phyloP scores from a whole-genome alignment of 345 rosid genomes.

The Trapa incisa region DNA sequence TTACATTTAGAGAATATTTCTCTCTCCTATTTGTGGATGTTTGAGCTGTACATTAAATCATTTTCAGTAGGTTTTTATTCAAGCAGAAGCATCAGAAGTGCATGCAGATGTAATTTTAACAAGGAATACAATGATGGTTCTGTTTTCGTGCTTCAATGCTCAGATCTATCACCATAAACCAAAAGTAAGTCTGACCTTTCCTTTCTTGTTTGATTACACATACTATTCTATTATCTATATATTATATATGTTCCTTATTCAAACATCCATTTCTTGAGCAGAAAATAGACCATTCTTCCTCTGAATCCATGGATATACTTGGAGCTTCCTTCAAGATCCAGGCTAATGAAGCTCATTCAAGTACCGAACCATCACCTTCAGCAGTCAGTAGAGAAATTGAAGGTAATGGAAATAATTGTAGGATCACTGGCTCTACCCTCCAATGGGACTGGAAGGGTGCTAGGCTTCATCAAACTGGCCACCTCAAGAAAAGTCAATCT shows the following conservation, averaged over 20 bases:
- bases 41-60: background rate
- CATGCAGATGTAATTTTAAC: slow-evolving; percentile 25
- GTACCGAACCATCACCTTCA: slow-evolving; percentile 19
- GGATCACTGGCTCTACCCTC: slow-evolving; percentile 13
- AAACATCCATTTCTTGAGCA: slow-evolving; percentile 9
- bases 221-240: background rate
- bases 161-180: slow-evolving; percentile 35
- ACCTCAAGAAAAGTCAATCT: slow-evolving; percentile 63
- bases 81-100: background rate
- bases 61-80: background rate
- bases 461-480: slow-evolving; percentile 12
- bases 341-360: slow-evolving; percentile 18
- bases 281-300: slow-evolving; percentile 26
- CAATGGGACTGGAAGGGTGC: slow-evolving; percentile 25
- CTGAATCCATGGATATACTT: slow-evolving; percentile 28
- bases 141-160: slow-evolving; percentile 80
- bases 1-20: background rate
- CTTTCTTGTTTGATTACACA: background rate
- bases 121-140: slow-evolving; percentile 43
- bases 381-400: slow-evolving; percentile 19
- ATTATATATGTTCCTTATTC: background rate
- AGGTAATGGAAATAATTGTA: slow-evolving; percentile 15
- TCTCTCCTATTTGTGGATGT: background rate
- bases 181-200: slow-evolving; percentile 35
- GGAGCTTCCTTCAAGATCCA: slow-evolving; percentile 28